Evolutionary conservation across 2,329 filamentous ascomycete genomes (phyloP).

Genomic region (Paecilomyces sp.): DNA sequence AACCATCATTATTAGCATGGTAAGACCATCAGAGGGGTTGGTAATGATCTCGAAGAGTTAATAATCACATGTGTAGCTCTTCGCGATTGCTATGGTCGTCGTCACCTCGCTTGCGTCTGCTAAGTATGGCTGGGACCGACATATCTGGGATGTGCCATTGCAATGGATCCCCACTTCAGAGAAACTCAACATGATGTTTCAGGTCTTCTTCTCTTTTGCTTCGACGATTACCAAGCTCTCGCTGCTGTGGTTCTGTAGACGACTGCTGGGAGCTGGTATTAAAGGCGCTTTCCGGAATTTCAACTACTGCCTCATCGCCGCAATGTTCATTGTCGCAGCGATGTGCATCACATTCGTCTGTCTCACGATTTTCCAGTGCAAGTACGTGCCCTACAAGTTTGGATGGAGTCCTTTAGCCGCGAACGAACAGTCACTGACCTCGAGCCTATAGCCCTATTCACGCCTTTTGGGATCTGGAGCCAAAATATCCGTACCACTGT

Average conservation of each 20-base stretch:
- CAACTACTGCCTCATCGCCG: conserved; percentile 16
- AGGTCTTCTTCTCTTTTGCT: conserved; percentile 15
- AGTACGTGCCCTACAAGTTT: conserved; percentile 20
- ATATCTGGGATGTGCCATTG: conserved; percentile 34
- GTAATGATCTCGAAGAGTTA: background rate
- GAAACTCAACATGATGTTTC: conserved; percentile 29
- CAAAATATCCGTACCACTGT: conserved; percentile 18
- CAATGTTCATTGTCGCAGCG: conserved; percentile 24
- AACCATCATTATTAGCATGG: conserved; percentile 37
- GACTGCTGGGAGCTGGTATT: conserved; percentile 20
- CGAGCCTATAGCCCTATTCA: conserved; percentile 18
- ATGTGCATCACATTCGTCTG: conserved; percentile 24
- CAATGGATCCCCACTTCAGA: conserved; percentile 20
- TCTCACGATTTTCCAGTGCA: conserved; percentile 33
- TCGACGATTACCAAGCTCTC: conserved; percentile 28
- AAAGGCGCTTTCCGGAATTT: conserved; percentile 19
- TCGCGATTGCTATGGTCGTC: conserved; percentile 28
- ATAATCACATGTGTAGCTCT: conserved; percentile 15
- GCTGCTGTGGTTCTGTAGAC: conserved; percentile 29
- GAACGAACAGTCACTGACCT: conserved; percentile 4
- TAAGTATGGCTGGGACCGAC: conserved; percentile 30
- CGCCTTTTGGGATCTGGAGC: conserved; percentile 25
- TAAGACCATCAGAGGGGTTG: conserved; percentile 12
- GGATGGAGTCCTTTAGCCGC: background rate
- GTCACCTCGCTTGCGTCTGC: conserved; percentile 25